A percentile compares a stretch with the other conserved stretches of the same genome.
Evolutionary conservation across 2,329 filamentous ascomycete genomes (phyloP).

Genomic region (Sclerotinia subarctica): DNA sequence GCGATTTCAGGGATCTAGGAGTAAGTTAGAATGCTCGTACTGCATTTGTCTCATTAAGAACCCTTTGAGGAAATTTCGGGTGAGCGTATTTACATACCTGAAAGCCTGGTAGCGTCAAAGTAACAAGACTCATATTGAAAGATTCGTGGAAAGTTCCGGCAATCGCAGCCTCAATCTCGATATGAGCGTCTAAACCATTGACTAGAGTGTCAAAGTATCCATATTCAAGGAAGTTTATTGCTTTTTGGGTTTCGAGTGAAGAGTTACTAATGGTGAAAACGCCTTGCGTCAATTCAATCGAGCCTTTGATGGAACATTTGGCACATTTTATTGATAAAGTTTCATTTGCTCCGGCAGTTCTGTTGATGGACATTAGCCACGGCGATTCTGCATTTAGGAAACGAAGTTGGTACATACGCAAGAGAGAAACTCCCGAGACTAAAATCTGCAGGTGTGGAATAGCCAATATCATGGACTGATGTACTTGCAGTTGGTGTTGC

Average conservation of each 20-base stretch:
- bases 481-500: constrained; percentile 6
- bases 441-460: background rate
- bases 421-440: background rate
- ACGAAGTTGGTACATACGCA: background rate
- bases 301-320: constrained; percentile 11
- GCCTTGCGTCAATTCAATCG: constrained; percentile 10
- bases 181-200: constrained; percentile 17
- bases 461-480: background rate
- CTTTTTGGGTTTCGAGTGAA: background rate
- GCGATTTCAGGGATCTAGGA: constrained; percentile 9
- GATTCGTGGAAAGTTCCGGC: background rate
- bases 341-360: background rate
- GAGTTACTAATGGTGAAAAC: constrained; percentile 8
- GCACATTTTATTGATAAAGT: constrained; percentile 8
- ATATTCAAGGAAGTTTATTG: constrained; percentile 13
- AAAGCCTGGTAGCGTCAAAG: constrained; percentile 9
- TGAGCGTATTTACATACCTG: background rate
- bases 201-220: constrained; percentile 5
- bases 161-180: constrained; percentile 11
- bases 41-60: too few species aligned
- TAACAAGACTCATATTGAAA: background rate
- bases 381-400: fast-evolving
- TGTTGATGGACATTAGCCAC: background rate
- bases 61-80: background rate
- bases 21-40: background rate